Percentiles rank a stretch among this genome's conserved stretches.
phyloP scores from a whole-genome alignment of 1,284 basidiomycete genomes.

The Gymnopus androsaceus region DNA sequence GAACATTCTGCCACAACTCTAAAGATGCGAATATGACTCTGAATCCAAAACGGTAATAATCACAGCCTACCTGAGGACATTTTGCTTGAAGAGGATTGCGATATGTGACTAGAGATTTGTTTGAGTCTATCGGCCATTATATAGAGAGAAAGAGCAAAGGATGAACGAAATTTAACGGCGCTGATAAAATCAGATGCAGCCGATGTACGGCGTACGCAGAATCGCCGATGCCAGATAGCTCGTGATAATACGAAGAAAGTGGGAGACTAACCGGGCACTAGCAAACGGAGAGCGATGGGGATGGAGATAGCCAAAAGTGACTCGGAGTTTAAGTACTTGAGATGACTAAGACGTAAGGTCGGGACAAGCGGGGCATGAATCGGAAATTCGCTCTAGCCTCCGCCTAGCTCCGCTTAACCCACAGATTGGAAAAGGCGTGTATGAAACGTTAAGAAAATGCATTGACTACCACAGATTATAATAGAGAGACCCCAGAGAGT shows the following conservation, averaged over 20 bases:
- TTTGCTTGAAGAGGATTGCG: constrained; percentile 33
- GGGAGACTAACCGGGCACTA: background rate
- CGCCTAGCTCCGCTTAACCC: no score
- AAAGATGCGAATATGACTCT: constrained; percentile 18
- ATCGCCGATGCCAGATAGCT: background rate
- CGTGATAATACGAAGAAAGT: constrained; percentile 1
- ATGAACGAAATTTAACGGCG: background rate
- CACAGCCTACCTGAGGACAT: constrained; percentile 46
- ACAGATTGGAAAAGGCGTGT: no score
- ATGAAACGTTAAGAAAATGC: no score
- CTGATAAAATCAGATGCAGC: constrained; percentile 7
- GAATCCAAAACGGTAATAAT: constrained; percentile 7
- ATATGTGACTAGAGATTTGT: constrained; percentile 49
- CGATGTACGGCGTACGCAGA: background rate
- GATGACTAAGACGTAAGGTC: background rate
- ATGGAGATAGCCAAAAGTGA: background rate
- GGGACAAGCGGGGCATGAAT: no score
- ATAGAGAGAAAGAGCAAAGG: background rate
- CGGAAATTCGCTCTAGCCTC: no score
- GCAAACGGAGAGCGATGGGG: background rate
- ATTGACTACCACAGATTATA: no score
- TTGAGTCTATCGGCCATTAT: constrained; percentile 57
- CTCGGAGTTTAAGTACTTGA: background rate
- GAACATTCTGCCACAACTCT: constrained; percentile 75
- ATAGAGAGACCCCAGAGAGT: no score